Conservation (phyloP, 129 eudicot genomes). For the Flaveria brownii region DNA sequence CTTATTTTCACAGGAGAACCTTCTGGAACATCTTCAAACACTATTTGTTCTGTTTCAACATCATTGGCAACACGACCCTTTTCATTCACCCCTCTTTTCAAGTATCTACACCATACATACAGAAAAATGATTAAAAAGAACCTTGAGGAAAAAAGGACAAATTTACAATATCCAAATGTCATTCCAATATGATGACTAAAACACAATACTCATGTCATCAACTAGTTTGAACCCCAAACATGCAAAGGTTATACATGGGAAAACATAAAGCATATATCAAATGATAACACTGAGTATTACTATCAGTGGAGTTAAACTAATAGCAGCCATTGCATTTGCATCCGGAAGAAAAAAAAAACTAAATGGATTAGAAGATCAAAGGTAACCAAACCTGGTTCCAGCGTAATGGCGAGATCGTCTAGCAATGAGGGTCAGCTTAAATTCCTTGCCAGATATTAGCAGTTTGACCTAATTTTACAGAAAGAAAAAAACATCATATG, state of each 20-base stretch:
- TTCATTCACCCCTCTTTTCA: slow-evolving; percentile 94
- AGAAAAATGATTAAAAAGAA: slow-evolving; percentile 21
- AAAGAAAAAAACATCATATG: slow-evolving; percentile 17
- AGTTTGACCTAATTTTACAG: slow-evolving; percentile 58
- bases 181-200: slow-evolving; percentile 16
- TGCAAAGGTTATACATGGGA: background rate
- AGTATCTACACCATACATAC: slow-evolving; percentile 54
- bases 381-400: slow-evolving; percentile 79
- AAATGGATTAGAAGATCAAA: background rate
- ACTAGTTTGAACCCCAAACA: slow-evolving; percentile 9
- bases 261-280: slow-evolving; percentile 15
- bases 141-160: background rate
- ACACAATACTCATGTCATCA: slow-evolving; percentile 10
- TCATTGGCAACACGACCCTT: slow-evolving; percentile 97
- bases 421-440: slow-evolving; percentile 74
- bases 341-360: background rate
- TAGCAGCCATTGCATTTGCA: slow-evolving; percentile 24
- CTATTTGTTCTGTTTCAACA: slow-evolving; percentile 97
- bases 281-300: slow-evolving; percentile 12
- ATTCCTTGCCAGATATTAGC: slow-evolving; percentile 55
- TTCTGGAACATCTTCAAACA: slow-evolving; percentile 74
- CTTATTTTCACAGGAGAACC: slow-evolving; percentile 58
- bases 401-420: slow-evolving; percentile 98
- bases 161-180: slow-evolving; percentile 7
- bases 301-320: slow-evolving; percentile 3